These are phyloP conservation scores for Fraxinus ornus DNA, from an alignment of 305 asterid genomes.

Conservation along the genomic window DNA sequence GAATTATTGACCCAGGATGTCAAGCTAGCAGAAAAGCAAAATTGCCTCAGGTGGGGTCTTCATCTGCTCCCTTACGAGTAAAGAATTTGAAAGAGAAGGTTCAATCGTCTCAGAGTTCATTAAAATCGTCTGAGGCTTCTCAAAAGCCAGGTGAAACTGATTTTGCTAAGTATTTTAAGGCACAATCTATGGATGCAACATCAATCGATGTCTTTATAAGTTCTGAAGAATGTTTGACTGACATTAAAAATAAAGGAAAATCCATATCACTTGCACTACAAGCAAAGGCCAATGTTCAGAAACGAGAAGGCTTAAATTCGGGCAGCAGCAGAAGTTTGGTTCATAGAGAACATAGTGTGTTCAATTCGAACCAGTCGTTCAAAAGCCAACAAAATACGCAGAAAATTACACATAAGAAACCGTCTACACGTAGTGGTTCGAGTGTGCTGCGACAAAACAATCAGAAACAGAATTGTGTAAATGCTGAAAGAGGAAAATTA, in stretches of 20 bases:
- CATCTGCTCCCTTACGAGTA: constrained; percentile 57
- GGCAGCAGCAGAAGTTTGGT: constrained; percentile 19
- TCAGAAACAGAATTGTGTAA: constrained; percentile 68
- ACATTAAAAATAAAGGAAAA: constrained; percentile 47
- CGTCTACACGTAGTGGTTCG: constrained; percentile 34
- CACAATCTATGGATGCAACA: constrained; percentile 38
- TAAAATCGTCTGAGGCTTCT: constrained; percentile 45
- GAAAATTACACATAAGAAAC: constrained; percentile 48
- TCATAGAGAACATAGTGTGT: constrained; percentile 43
- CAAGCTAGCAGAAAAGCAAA: constrained; percentile 40
- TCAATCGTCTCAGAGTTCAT: constrained; percentile 43
- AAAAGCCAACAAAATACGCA: constrained; percentile 43
- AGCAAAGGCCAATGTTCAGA: constrained; percentile 89
- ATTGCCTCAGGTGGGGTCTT: constrained; percentile 30
- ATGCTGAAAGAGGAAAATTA: constrained; percentile 45
- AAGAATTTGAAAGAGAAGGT: constrained; percentile 65
- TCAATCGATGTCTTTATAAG: constrained; percentile 32
- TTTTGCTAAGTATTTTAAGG: constrained; percentile 38
- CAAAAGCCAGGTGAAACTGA: constrained; percentile 44
- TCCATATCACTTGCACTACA: constrained; percentile 37
- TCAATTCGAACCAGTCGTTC: constrained; percentile 38
- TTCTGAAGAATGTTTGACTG: constrained; percentile 45
- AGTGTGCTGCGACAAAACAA: constrained; percentile 70
- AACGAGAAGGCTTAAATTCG: constrained; percentile 46
- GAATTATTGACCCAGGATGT: constrained; percentile 55